Conservation (phyloP, 1,284 basidiomycete genomes). For the Lignosus rhinocerotis region DNA sequence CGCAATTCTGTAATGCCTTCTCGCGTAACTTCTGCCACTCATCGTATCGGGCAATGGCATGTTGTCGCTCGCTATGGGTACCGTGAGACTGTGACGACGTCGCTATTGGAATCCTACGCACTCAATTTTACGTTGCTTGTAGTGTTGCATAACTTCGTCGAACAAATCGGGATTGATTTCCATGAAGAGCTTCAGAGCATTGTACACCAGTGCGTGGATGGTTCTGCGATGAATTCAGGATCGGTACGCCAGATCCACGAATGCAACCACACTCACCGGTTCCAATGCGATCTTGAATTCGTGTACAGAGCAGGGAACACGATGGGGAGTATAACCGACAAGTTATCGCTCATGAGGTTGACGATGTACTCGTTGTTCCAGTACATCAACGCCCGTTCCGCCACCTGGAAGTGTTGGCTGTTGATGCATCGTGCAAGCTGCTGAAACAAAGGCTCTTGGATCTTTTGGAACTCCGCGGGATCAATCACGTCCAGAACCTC, state of each 20-base stretch:
- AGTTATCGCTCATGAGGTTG: conserved; percentile 98
- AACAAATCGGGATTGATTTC: conserved; percentile 98
- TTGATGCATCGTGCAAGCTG: conserved; percentile 98
- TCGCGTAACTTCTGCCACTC: conserved; percentile 83
- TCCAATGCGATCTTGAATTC: conserved; percentile 98
- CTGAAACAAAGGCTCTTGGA: conserved; percentile 91
- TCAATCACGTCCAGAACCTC: conserved; percentile 99
- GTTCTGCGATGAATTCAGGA: conserved; percentile 57
- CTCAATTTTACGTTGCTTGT: conserved; percentile 87
- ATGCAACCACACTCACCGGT: conserved; percentile 63
- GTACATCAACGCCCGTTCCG: conserved; percentile 90
- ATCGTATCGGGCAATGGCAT: conserved; percentile 77
- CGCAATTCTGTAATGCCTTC: conserved; percentile 70
- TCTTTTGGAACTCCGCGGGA: conserved; percentile 95
- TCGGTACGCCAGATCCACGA: not conserved
- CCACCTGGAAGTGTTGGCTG: conserved; percentile 99
- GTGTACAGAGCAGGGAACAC: conserved; percentile 98
- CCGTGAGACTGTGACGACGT: not conserved
- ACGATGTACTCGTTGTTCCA: conserved; percentile 99
- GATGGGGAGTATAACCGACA: conserved; percentile 88
- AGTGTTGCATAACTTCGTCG: conserved; percentile 92
- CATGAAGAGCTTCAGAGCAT: conserved; percentile 98
- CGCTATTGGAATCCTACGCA: conserved; percentile 42
- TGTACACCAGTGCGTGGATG: conserved; percentile 99
- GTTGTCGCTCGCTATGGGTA: conserved; percentile 73